phyloP scores from a whole-genome alignment of 257 asterid species.

The Solanum sparsipilum region DNA sequence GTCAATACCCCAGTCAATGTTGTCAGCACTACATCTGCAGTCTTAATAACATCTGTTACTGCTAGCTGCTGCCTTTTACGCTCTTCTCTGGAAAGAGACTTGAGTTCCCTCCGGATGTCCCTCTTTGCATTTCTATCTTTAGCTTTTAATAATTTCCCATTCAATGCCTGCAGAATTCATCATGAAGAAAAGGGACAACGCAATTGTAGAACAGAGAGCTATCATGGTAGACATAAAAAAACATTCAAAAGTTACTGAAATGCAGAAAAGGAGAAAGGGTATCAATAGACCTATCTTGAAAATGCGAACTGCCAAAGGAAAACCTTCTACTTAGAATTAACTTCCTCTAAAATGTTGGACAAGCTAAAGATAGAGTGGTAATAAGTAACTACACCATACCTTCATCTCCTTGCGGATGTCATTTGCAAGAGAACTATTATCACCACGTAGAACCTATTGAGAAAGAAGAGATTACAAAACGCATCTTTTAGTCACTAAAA shows the following conservation, averaged over 20 bases:
- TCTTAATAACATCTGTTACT: slow-evolving; percentile 82
- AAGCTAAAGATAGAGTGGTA: neutral
- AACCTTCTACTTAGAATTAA: neutral
- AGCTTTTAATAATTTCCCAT: slow-evolving; percentile 78
- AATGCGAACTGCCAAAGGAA: neutral
- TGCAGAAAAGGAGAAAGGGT: neutral
- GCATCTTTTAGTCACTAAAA: neutral
- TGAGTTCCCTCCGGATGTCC: slow-evolving; percentile 82
- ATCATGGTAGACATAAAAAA: neutral
- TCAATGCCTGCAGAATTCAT: slow-evolving; percentile 51
- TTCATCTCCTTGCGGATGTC: slow-evolving; percentile 98
- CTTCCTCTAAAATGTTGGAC: neutral
- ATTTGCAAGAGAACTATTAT: slow-evolving; percentile 90
- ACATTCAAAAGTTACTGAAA: neutral
- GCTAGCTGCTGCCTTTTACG: slow-evolving; percentile 98
- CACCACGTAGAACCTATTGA: slow-evolving; percentile 82
- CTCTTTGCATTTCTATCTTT: slow-evolving; percentile 80
- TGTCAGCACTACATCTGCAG: slow-evolving; percentile 75
- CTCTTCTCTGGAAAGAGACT: slow-evolving; percentile 80
- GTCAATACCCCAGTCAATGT: slow-evolving; percentile 90
- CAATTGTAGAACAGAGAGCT: neutral
- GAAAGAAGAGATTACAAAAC: neutral
- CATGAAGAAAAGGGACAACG: neutral
- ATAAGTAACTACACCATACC: slow-evolving; percentile 24
- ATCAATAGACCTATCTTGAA: neutral